Evolutionary conservation across 78 protist species (phyloP).

Genomic region (Polysphondylium violaceum): DNA sequence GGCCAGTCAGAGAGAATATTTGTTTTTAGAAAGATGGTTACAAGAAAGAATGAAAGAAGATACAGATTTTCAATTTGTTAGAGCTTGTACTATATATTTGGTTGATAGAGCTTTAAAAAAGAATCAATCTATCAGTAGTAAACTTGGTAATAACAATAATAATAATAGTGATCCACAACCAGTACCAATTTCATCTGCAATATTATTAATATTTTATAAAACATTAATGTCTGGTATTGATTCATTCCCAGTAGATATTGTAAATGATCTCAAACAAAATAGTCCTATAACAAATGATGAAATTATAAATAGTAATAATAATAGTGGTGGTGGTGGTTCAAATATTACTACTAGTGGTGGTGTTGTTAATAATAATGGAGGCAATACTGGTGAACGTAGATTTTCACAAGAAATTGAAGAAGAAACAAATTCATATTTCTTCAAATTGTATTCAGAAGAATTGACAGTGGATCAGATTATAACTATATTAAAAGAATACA

Average conservation of each 20-base stretch:
- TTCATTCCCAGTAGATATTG: slow-evolving; percentile 15
- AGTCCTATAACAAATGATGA: slow-evolving; percentile 11
- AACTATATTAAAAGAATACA: slow-evolving; percentile 56
- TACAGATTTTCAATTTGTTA: slow-evolving; percentile 31
- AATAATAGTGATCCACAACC: not conserved
- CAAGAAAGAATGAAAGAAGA: slow-evolving; percentile 62
- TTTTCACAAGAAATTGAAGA: slow-evolving; percentile 88
- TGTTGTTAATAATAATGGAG: not conserved
- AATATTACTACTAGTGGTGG: not conserved
- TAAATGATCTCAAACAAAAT: not conserved
- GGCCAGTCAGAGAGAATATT: slow-evolving; percentile 88
- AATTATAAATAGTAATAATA: not conserved
- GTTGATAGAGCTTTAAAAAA: slow-evolving; percentile 16
- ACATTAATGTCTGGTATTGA: slow-evolving; percentile 11
- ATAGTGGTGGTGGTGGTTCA: not conserved
- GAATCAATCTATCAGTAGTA: no score
- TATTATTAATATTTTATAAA: slow-evolving; percentile 25
- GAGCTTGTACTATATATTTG: slow-evolving; percentile 62
- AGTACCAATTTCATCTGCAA: slow-evolving; percentile 26
- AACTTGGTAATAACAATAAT: not conserved
- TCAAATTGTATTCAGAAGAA: slow-evolving; percentile 80
- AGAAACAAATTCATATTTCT: slow-evolving; percentile 89
- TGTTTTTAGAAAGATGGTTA: slow-evolving; percentile 91
- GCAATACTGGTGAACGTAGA: slow-evolving; percentile 26
- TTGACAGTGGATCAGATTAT: slow-evolving; percentile 84